Evolutionary conservation across 2,329 filamentous ascomycete species (phyloP).

Genomic region (Aspergillus sergii): DNA sequence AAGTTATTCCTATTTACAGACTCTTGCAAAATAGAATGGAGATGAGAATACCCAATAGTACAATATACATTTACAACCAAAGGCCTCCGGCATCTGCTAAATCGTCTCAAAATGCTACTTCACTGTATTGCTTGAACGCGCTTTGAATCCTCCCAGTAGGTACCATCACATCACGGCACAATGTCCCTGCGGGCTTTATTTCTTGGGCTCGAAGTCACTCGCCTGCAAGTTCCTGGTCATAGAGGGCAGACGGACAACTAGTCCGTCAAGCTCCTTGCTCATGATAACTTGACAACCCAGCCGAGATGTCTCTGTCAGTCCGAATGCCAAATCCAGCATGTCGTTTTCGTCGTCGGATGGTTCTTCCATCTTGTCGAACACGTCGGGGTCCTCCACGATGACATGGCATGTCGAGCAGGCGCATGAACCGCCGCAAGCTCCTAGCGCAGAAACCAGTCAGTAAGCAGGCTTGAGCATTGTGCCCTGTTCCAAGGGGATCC

Average conservation of each 20-base stretch:
- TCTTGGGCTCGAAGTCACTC: constrained; percentile 73
- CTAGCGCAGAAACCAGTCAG: constrained; percentile 34
- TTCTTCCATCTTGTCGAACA: constrained; percentile 77
- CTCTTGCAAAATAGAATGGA: constrained; percentile 28
- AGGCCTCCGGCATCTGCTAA: constrained; percentile 13
- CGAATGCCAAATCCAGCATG: constrained; percentile 89
- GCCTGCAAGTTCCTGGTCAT: constrained; percentile 97
- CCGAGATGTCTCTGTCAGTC: constrained; percentile 80
- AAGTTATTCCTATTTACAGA: constrained; percentile 30
- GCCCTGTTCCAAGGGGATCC: constrained; percentile 15
- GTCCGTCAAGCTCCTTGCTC: constrained; percentile 83
- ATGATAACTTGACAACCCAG: constrained; percentile 91
- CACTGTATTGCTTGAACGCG: constrained; percentile 14
- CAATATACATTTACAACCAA: constrained; percentile 15
- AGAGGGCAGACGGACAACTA: constrained; percentile 80
- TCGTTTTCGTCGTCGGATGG: constrained; percentile 82
- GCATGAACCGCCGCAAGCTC: constrained; percentile 91
- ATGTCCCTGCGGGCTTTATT: constrained; percentile 21
- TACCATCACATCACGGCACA: not conserved
- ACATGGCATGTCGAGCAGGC: constrained; percentile 93
- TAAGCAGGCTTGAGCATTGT: not conserved
- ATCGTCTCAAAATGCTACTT: not conserved
- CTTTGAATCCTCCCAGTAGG: constrained; percentile 11
- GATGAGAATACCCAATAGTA: constrained; percentile 33
- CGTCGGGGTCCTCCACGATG: constrained; percentile 72